Conservation (phyloP, 306 rosid species). For the Oemleria cerasiformis region DNA sequence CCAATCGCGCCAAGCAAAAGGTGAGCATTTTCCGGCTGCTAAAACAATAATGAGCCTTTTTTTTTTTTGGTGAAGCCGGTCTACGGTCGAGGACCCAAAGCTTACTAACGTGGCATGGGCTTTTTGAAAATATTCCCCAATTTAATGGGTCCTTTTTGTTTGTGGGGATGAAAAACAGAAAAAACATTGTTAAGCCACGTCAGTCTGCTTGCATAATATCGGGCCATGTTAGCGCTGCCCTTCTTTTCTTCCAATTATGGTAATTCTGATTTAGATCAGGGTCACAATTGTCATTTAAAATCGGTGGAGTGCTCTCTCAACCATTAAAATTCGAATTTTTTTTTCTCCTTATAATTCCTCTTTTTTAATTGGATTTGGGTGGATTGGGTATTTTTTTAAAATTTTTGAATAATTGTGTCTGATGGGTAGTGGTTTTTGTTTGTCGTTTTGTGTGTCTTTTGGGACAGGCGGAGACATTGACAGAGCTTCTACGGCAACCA, state of each 20-base stretch:
- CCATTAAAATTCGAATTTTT: neutral
- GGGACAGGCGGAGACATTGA: slow-evolving; percentile 86
- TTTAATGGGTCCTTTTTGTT: slow-evolving; percentile 6
- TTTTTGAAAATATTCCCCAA: slow-evolving; percentile 18
- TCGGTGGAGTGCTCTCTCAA: neutral
- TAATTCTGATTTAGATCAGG: neutral
- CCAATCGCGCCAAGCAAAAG: slow-evolving; percentile 96
- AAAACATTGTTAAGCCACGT: slow-evolving; percentile 26
- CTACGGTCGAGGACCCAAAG: slow-evolving; percentile 21
- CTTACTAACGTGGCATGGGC: slow-evolving; percentile 38
- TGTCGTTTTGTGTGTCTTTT: slow-evolving; percentile 34
- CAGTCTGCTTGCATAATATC: neutral
- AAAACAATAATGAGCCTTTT: neutral
- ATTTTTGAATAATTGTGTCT: neutral
- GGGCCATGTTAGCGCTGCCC: too few relatives aligned
- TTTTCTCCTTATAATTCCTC: neutral
- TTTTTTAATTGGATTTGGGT: neutral
- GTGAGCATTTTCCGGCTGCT: slow-evolving; percentile 33
- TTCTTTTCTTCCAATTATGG: neutral
- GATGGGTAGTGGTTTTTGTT: slow-evolving; percentile 2
- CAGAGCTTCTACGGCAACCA: slow-evolving; percentile 89
- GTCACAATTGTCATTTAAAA: too few relatives aligned
- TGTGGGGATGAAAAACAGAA: neutral
- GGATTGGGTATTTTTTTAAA: neutral
- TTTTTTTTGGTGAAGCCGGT: neutral